A percentile compares a stretch with the other conserved stretches of the same genome.
phyloP scores from a whole-genome alignment of 129 eudicot species.

The Lonicera japonica region DNA sequence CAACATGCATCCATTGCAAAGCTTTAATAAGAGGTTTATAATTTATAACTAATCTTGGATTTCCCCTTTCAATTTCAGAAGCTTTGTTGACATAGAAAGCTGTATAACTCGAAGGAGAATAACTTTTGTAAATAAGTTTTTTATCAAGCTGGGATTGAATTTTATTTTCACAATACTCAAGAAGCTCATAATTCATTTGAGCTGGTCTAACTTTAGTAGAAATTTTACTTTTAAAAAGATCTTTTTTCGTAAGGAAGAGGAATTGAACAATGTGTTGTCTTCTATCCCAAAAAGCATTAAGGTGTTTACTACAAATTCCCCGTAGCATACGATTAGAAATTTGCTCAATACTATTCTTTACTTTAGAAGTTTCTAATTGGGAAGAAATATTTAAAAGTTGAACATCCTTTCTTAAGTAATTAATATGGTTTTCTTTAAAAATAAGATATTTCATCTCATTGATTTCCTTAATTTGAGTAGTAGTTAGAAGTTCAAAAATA shows the following conservation, averaged over 20 bases:
- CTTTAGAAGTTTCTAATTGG: too few relatives aligned
- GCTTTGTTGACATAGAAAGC: too few relatives aligned
- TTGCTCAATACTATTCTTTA: too few relatives aligned
- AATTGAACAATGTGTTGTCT: too few relatives aligned
- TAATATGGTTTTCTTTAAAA: too few relatives aligned
- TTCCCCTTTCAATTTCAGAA: not conserved
- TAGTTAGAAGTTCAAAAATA: too few relatives aligned
- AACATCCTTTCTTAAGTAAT: not conserved
- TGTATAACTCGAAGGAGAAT: not conserved
- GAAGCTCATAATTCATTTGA: not conserved
- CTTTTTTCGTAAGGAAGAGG: too few relatives aligned
- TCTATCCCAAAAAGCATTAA: too few relatives aligned
- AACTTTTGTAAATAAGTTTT: not conserved
- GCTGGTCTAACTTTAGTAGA: not conserved
- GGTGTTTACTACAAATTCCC: too few relatives aligned
- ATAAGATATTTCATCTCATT: not conserved
- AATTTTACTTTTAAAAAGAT: not conserved
- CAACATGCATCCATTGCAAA: conserved; percentile 1
- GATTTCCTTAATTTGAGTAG: too few relatives aligned
- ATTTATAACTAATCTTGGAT: not conserved
- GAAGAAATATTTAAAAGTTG: too few relatives aligned
- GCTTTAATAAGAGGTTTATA: not conserved
- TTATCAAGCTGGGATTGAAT: not conserved
- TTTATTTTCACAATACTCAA: not conserved
- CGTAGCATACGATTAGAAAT: too few relatives aligned